A percentile compares a stretch with the other conserved stretches of the same genome.
Evolutionary conservation across 306 rosid genomes (phyloP).

Genomic region (Lathyrus tuberosus): DNA sequence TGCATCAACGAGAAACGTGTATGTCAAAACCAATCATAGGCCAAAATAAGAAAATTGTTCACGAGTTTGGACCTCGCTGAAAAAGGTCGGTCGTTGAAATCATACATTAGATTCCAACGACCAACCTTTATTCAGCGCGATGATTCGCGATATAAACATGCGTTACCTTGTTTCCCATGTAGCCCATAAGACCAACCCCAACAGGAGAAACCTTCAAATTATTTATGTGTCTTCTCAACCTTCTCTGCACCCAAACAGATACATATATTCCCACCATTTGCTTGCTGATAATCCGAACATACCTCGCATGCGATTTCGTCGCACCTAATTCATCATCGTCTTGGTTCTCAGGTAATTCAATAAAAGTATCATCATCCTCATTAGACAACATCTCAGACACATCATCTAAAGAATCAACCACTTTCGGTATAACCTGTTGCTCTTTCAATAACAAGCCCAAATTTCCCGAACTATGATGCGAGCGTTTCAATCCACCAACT

Average conservation of each 20-base stretch:
- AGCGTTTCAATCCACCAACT: constrained; percentile 53
- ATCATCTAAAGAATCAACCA: constrained; percentile 59
- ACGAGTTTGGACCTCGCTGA: neutral
- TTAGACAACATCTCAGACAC: constrained; percentile 47
- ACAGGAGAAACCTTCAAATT: constrained; percentile 87
- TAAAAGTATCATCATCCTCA: constrained; percentile 59
- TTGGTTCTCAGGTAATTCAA: constrained; percentile 47
- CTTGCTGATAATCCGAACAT: constrained; percentile 89
- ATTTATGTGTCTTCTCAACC: constrained; percentile 83
- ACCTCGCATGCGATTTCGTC: constrained; percentile 49
- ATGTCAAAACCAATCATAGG: neutral
- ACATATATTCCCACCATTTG: constrained; percentile 98
- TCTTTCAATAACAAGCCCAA: constrained; percentile 54
- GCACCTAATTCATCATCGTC: constrained; percentile 29
- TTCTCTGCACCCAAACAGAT: constrained; percentile 91
- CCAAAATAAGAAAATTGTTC: neutral
- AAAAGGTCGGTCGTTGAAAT: neutral
- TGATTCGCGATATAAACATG: neutral
- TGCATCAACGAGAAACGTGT: constrained; percentile 49
- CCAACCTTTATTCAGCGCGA: neutral
- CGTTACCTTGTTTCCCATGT: constrained; percentile 97
- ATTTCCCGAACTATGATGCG: constrained; percentile 69
- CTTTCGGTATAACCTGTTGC: constrained; percentile 50
- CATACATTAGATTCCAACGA: neutral
- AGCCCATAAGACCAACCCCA: constrained; percentile 98